Evolutionary conservation across 2,329 filamentous ascomycete species (phyloP).

Genomic region (Pseudogymnoascus sp.): DNA sequence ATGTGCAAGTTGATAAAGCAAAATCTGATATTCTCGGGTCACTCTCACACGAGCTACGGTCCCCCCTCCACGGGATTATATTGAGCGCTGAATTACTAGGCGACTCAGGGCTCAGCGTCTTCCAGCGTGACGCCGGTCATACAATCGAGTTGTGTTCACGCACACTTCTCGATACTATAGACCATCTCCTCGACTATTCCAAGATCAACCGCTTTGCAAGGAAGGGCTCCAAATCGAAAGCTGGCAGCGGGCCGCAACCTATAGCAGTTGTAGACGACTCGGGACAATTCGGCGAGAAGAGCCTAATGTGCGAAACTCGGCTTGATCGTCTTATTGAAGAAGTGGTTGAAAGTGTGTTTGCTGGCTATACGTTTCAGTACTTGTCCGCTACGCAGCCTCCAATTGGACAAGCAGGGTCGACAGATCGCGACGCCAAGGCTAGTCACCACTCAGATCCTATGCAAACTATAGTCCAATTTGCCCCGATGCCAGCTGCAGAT

Average conservation of each 20-base stretch:
- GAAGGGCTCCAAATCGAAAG: background rate
- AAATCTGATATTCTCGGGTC: slow-evolving; percentile 54
- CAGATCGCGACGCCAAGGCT: background rate
- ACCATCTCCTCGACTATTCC: slow-evolving; percentile 37
- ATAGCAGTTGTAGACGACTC: background rate
- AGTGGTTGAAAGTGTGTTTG: too few species aligned
- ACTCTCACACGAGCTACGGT: slow-evolving; percentile 52
- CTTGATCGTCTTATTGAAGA: background rate
- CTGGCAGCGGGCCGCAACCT: background rate
- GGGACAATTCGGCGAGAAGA: background rate
- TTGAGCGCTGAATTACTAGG: slow-evolving; percentile 44
- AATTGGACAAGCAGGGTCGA: too few species aligned
- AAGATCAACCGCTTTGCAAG: slow-evolving; percentile 25
- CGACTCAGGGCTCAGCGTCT: slow-evolving; percentile 32
- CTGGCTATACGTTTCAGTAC: too few species aligned
- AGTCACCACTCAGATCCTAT: background rate
- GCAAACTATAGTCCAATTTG: too few species aligned
- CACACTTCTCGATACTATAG: slow-evolving; percentile 34
- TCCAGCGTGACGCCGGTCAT: slow-evolving; percentile 28
- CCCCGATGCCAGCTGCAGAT: background rate
- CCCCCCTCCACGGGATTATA: slow-evolving; percentile 50
- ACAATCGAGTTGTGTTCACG: slow-evolving; percentile 33
- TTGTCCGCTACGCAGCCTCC: too few species aligned
- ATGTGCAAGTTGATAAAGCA: slow-evolving; percentile 42
- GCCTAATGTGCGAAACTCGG: background rate